Percentiles rank a stretch among this genome's conserved stretches.
Evolutionary conservation across 2,329 filamentous ascomycete species (phyloP).

Genomic region (Volutella citrinella): DNA sequence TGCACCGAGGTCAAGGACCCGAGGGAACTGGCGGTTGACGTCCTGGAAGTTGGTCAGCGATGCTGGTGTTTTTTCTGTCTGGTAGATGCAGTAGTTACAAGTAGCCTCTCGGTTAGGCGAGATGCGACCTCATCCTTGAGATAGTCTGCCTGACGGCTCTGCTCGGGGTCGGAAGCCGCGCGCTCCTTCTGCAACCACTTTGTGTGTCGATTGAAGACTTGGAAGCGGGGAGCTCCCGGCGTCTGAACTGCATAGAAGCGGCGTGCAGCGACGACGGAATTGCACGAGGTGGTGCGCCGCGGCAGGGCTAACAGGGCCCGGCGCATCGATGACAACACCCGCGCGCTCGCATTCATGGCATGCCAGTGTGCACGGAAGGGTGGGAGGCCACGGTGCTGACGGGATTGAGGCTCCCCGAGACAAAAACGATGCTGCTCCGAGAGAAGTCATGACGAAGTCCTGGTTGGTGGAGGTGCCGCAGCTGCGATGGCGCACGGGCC

Average conservation of each 20-base stretch:
- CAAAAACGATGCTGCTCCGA: too few relatives aligned
- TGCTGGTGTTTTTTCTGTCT: not conserved
- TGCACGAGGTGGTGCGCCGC: slow-evolving; percentile 12
- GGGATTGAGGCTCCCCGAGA: too few relatives aligned
- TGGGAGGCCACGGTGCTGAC: too few relatives aligned
- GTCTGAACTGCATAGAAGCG: slow-evolving; percentile 75
- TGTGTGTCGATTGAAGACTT: slow-evolving; percentile 84
- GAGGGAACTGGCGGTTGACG: slow-evolving; percentile 83
- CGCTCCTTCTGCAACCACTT: slow-evolving; percentile 94
- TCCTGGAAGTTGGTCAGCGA: slow-evolving; percentile 54
- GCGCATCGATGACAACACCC: slow-evolving; percentile 22
- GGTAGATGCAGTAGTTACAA: slow-evolving; percentile 49
- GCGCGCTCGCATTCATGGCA: slow-evolving; percentile 31
- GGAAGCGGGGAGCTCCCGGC: slow-evolving; percentile 71
- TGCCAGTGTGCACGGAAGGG: slow-evolving; percentile 12
- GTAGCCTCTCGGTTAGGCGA: slow-evolving; percentile 78
- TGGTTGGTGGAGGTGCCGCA: too few relatives aligned
- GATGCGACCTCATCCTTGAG: slow-evolving; percentile 88
- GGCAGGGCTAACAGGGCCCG: slow-evolving; percentile 21
- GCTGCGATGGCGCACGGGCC: too few relatives aligned
- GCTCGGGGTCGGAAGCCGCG: slow-evolving; percentile 66
- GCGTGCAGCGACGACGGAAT: slow-evolving; percentile 21
- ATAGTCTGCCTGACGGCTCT: slow-evolving; percentile 83
- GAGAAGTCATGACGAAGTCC: slow-evolving; percentile 5
- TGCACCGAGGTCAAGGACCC: slow-evolving; percentile 87